A percentile compares a stretch with the other conserved stretches of the same genome.
Evolutionary conservation across 2,329 filamentous ascomycete genomes (phyloP).

Genomic region (Venturiaceae sp.): DNA sequence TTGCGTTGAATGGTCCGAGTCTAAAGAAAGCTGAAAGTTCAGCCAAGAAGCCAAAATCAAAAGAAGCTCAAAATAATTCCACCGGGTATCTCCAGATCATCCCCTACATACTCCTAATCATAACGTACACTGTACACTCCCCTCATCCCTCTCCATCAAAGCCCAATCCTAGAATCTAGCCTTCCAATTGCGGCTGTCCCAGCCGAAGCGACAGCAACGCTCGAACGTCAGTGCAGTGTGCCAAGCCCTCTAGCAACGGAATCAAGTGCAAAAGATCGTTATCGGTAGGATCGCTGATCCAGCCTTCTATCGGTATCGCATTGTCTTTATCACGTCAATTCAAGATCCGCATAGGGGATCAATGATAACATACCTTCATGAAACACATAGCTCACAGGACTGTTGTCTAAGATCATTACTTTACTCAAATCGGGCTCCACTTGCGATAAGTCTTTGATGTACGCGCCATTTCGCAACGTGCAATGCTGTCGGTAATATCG

Average conservation of each 20-base stretch:
- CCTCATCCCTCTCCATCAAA: not conserved
- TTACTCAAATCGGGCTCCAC: constrained; percentile 95
- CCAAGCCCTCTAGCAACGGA: constrained; percentile 83
- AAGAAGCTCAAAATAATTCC: constrained; percentile 13
- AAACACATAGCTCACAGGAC: constrained; percentile 95
- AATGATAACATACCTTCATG: constrained; percentile 68
- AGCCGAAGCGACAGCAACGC: constrained; percentile 80
- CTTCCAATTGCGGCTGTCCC: constrained; percentile 50
- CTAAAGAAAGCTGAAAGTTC: too few species aligned
- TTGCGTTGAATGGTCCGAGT: too few species aligned
- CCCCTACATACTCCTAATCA: not conserved
- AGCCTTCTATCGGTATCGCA: constrained; percentile 96
- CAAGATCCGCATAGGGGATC: not conserved
- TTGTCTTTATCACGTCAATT: constrained; percentile 59
- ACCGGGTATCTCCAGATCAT: not conserved
- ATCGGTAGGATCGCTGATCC: constrained; percentile 98
- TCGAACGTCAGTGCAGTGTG: constrained; percentile 93
- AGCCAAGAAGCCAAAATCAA: not conserved
- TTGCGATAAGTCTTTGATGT: constrained; percentile 94
- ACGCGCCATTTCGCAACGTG: constrained; percentile 88
- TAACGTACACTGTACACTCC: not conserved
- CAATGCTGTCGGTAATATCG: constrained; percentile 96
- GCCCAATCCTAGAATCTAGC: not conserved
- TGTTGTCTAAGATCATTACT: constrained; percentile 98
- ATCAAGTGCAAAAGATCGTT: constrained; percentile 89